Base-by-base conservation (phyloP, 805 yeast species). In the Kazachstania kunashirensis region DNA sequence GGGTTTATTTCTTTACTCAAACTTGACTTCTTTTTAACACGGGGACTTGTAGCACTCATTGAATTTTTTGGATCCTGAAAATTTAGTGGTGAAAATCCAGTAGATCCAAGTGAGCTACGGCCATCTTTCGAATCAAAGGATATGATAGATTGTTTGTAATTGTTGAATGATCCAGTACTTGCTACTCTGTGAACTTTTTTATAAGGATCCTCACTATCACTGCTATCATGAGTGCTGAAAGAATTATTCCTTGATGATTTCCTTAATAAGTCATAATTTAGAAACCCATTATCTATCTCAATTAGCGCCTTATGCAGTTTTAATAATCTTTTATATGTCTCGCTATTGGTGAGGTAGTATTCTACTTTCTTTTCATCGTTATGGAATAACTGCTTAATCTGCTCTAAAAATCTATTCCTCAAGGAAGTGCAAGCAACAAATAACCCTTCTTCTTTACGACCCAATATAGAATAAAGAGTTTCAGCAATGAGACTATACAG, bases 401-500 rank as follows among this genome's bases (percentile, higher is more conserved):
- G 50, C 5, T 36, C 38, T 2, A 50, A 45, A 32, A 59, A 57
- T 1, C 46, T 43, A 8, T 39, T 40, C 9, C 35, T 41, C 25
- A 63, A 29, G 2, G 54, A 35, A 23, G 51, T 49, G 37, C 55
- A 58, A 6, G 47, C 48, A 21, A 55, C 48, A 33, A 49, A 49
- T 24, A 67, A 29, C 15, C 67, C 65, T 8, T 70, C 67, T 49
- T 81, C 89, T 41, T 79, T 77, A 43, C 75, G 66, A 3, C 84
- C 82, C 39, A 82, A 68, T 10, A 80, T 70, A 2, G 83, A 80
- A 55, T 75, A 82, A 31, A 82, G 57, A 1, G 75, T 75, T 50
- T 83, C 92, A 29, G 76, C 61, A 34, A 81, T 71, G 46, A 81
- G 62, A 47, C 79, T 85, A 50, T 77, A 79, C 23, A 83, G 60